Evolutionary conservation across 805 yeast species (phyloP).

Genomic region (Zygotorulaspora sp.): DNA sequence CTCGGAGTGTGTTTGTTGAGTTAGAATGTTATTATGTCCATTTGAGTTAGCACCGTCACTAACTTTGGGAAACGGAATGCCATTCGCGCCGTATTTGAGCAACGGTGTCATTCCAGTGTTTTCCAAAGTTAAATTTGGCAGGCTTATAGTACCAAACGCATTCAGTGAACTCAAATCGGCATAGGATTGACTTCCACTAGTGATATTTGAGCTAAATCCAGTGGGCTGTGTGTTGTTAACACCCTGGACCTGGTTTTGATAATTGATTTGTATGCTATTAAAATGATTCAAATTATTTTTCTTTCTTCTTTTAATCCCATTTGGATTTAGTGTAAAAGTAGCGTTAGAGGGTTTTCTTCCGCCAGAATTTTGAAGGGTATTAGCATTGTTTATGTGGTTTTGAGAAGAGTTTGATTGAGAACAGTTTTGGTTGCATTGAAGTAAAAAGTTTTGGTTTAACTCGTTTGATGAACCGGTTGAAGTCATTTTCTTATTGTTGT

Average conservation of each 20-base stretch:
- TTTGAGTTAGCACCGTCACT: background rate
- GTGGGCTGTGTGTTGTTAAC: conserved; percentile 6
- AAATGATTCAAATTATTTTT: conserved; percentile 5
- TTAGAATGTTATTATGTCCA: background rate
- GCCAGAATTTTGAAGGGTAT: conserved; percentile 5
- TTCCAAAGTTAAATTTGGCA: conserved; percentile 23
- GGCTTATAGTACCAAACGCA: conserved; percentile 18
- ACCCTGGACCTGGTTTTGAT: background rate
- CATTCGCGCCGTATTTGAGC: conserved; percentile 7
- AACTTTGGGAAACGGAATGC: conserved; percentile 7
- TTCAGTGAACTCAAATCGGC: conserved; percentile 15
- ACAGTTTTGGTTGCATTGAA: background rate
- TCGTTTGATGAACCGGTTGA: conserved; percentile 1
- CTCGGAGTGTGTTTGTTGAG: conserved; percentile 1
- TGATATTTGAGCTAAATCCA: conserved; percentile 9
- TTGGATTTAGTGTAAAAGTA: conserved; percentile 32
- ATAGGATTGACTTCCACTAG: conserved; percentile 16
- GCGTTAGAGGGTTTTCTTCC: conserved; percentile 8
- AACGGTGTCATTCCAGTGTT: conserved; percentile 18
- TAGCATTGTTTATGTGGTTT: conserved; percentile 5
- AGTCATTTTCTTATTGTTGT: background rate
- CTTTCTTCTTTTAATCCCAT: conserved; percentile 31
- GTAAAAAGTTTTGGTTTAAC: background rate
- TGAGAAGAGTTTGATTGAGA: conserved; percentile 4
- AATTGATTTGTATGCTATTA: background rate